Conservation (phyloP, 1,284 basidiomycete species). For the Pholiota adiposa region DNA sequence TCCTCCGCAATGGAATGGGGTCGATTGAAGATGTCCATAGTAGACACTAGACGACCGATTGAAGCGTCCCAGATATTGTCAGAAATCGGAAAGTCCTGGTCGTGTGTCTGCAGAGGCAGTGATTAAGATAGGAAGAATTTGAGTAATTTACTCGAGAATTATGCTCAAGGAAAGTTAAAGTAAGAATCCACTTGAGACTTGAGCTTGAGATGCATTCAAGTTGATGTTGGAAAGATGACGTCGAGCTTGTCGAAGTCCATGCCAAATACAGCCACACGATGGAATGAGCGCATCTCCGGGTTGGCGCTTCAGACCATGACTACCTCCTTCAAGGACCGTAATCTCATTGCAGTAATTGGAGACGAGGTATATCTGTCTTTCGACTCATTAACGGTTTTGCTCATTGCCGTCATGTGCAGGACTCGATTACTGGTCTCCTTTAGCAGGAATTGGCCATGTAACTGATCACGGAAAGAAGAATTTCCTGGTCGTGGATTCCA, state of each 20-base stretch:
- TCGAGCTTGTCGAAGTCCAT: background rate
- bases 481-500: slow-evolving; percentile 91
- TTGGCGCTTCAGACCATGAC: slow-evolving; percentile 39
- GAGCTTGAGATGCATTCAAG: no score
- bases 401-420: slow-evolving; percentile 51
- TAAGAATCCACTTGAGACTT: background rate
- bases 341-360: slow-evolving; percentile 90
- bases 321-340: slow-evolving; percentile 79
- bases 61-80: no score
- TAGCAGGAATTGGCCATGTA: slow-evolving; percentile 92
- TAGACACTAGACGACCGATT: background rate
- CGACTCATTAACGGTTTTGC: background rate
- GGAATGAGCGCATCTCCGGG: background rate
- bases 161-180: background rate
- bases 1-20: slow-evolving; percentile 83
- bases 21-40: slow-evolving; percentile 67
- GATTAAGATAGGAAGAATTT: background rate
- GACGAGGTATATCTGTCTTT: slow-evolving; percentile 71
- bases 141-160: background rate
- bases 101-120: no score
- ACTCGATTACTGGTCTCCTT: slow-evolving; percentile 93
- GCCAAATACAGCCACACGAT: slow-evolving; percentile 32
- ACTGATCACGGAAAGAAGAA: slow-evolving; percentile 92
- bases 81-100: no score
- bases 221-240: no score